Conservation (phyloP, 1,284 basidiomycete species). For the Golubevia pallescens region DNA sequence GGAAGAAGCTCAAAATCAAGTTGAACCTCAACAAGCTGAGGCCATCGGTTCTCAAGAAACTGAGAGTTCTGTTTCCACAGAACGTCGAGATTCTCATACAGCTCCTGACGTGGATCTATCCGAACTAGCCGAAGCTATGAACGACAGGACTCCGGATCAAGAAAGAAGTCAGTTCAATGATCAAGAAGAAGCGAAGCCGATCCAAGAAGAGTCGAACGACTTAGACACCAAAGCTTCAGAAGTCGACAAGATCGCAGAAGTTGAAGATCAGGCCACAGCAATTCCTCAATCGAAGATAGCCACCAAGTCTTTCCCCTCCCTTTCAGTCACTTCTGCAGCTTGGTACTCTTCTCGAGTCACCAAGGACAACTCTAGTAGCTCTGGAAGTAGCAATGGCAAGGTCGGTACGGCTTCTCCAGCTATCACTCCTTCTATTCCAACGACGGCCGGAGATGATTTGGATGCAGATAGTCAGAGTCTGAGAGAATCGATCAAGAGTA, state of each 20-base stretch:
- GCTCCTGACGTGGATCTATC: neutral
- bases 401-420: neutral
- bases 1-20: neutral
- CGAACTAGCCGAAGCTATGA: neutral
- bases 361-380: conserved; percentile 14
- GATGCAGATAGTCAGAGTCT: neutral
- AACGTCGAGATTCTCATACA: neutral
- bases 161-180: neutral
- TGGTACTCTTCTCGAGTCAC: conserved; percentile 33
- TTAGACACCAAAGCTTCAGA: neutral
- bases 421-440: neutral
- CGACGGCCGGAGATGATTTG: neutral
- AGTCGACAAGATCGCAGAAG: neutral
- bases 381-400: neutral
- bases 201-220: neutral
- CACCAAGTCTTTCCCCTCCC: conserved; percentile 31
- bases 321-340: conserved; percentile 37
- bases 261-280: neutral
- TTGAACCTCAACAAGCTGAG: neutral
- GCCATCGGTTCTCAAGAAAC: neutral
- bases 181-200: neutral
- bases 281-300: neutral
- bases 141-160: neutral
- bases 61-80: neutral
- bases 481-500: neutral